Evolutionary conservation across 805 yeast genomes (phyloP).

Genomic region (Hanseniaspora mollemarum): DNA sequence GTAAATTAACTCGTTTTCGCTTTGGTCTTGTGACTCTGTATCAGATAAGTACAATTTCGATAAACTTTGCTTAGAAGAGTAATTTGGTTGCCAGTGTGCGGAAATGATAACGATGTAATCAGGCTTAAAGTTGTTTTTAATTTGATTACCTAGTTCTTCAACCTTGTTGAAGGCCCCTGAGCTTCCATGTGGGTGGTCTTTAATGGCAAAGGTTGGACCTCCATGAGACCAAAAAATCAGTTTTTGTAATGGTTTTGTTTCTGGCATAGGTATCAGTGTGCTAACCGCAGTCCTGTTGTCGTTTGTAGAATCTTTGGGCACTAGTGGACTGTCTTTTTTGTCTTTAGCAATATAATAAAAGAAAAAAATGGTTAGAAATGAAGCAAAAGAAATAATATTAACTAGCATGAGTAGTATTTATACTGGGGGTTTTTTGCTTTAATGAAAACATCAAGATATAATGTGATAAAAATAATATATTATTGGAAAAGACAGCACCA

Average conservation of each 20-base stretch:
- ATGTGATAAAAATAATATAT: too few species aligned
- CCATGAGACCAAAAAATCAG: slow-evolving; percentile 70
- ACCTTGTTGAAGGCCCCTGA: slow-evolving; percentile 49
- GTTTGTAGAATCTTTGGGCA: background rate
- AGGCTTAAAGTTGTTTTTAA: slow-evolving; percentile 44
- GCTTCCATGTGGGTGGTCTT: slow-evolving; percentile 38
- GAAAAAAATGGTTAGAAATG: background rate
- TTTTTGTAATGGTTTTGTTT: slow-evolving; percentile 32
- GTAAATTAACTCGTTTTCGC: slow-evolving; percentile 46
- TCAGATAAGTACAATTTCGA: slow-evolving; percentile 7
- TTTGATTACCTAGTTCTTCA: slow-evolving; percentile 40
- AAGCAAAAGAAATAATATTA: background rate
- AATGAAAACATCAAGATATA: too few species aligned
- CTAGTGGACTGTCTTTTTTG: background rate
- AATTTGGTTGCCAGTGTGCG: slow-evolving; percentile 67
- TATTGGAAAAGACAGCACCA: too few species aligned
- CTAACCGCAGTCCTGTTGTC: background rate
- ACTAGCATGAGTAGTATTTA: background rate
- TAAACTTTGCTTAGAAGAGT: slow-evolving; percentile 21
- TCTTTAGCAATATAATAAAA: background rate
- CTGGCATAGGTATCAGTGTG: background rate
- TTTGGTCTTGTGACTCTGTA: slow-evolving; percentile 3
- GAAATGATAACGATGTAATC: slow-evolving; percentile 55
- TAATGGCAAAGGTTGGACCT: slow-evolving; percentile 66
- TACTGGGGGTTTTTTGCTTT: too few species aligned